Conservation (phyloP, 192 early-diverging fungal genomes). For the Helicostylum pulchrum region DNA sequence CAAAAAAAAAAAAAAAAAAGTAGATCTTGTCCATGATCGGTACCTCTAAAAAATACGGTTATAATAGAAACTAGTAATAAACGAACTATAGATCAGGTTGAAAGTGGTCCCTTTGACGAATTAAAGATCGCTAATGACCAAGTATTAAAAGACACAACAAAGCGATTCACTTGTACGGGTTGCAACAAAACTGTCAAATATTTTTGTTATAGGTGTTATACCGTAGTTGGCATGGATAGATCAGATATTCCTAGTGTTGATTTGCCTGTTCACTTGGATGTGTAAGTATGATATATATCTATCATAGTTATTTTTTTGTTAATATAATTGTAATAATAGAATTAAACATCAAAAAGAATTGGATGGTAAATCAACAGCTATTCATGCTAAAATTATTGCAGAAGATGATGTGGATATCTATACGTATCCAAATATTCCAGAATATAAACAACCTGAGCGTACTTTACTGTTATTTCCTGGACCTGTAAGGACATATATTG, state of each 20-base stretch:
- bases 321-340: constrained; percentile 20
- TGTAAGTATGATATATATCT: constrained; percentile 42
- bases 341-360: constrained; percentile 78
- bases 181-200: constrained; percentile 67
- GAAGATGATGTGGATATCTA: constrained; percentile 64
- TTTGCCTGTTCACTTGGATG: constrained; percentile 70
- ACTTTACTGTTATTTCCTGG: constrained; percentile 85
- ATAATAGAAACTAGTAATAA: neutral
- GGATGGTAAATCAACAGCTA: constrained; percentile 84
- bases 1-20: neutral
- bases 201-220: constrained; percentile 72
- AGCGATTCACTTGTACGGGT: constrained; percentile 41
- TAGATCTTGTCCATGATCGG: neutral
- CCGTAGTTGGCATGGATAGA: constrained; percentile 46
- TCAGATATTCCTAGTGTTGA: constrained; percentile 55
- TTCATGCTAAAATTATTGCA: constrained; percentile 83
- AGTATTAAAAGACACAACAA: constrained; percentile 11
- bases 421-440: constrained; percentile 46
- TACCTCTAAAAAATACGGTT: neutral
- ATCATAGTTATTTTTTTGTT: neutral
- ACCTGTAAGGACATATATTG: constrained; percentile 41
- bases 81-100: constrained; percentile 12
- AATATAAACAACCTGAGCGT: constrained; percentile 60
- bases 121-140: constrained; percentile 8
- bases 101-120: constrained; percentile 1